Percentiles rank a stretch among this genome's conserved stretches.
These are phyloP conservation scores for Taiwanofungus camphoratus DNA, from an alignment of 1,284 basidiomycete species.

Conservation along the genomic window DNA sequence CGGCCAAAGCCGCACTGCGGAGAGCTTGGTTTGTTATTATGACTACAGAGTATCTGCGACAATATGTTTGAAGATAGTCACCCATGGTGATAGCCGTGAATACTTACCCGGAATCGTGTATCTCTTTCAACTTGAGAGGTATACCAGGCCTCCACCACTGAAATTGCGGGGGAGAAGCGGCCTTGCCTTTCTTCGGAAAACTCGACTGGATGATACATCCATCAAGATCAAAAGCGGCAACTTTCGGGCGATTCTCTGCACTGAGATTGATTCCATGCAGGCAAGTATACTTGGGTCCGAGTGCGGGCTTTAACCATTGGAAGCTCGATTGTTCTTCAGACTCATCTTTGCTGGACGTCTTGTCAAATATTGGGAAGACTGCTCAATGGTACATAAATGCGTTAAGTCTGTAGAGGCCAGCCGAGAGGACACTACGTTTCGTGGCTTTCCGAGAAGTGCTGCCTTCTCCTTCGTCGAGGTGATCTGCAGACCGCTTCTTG, in stretches of 20 bases:
- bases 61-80: neutral
- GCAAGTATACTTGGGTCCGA: constrained; percentile 54
- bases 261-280: constrained; percentile 54
- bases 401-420: neutral
- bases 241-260: constrained; percentile 44
- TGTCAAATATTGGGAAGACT: constrained; percentile 23
- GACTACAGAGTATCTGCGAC: constrained; percentile 62
- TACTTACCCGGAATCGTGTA: constrained; percentile 56
- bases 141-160: constrained; percentile 76
- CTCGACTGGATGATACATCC: constrained; percentile 76
- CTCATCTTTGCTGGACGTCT: constrained; percentile 7
- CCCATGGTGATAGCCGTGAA: no score
- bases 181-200: constrained; percentile 39
- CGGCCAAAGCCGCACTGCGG: constrained; percentile 38
- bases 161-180: constrained; percentile 47
- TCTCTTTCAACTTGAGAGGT: constrained; percentile 55
- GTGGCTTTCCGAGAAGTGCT: constrained; percentile 9
- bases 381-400: neutral
- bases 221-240: constrained; percentile 85
- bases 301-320: constrained; percentile 49
- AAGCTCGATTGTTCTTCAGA: constrained; percentile 30
- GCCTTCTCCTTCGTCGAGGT: constrained; percentile 5
- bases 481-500: constrained; percentile 18
- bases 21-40: constrained; percentile 79
- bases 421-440: constrained; percentile 12